Evolutionary conservation across 495 filamentous ascomycete species (phyloP).

Genomic region (Trichocladium antarcticum): DNA sequence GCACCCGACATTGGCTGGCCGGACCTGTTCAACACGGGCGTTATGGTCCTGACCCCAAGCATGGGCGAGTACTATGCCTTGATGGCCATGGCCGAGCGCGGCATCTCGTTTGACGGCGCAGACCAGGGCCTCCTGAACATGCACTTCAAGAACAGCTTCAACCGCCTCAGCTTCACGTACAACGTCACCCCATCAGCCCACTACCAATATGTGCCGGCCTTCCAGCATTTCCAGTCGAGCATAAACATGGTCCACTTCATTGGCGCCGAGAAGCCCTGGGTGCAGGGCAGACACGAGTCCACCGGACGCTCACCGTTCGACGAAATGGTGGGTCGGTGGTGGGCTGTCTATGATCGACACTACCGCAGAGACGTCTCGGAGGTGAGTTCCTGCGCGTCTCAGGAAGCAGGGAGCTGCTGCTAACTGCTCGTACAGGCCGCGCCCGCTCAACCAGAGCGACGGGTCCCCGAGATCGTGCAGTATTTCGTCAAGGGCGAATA

Average conservation of each 20-base stretch:
- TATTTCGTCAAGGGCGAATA: conserved; percentile 46
- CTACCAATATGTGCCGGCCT: conserved; percentile 93
- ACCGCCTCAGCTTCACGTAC: conserved; percentile 87
- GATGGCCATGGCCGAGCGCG: conserved; percentile 66
- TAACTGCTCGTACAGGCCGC: conserved; percentile 2
- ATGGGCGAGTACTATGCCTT: conserved; percentile 79
- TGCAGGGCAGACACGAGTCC: conserved; percentile 47
- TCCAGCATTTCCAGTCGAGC: conserved; percentile 76
- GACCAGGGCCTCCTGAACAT: conserved; percentile 95
- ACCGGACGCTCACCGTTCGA: conserved; percentile 56
- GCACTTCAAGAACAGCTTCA: conserved; percentile 71
- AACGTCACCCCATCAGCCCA: conserved; percentile 91
- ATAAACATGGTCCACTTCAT: conserved; percentile 92
- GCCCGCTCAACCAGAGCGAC: conserved; percentile 1
- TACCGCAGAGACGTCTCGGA: conserved; percentile 45
- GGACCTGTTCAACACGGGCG: conserved; percentile 92
- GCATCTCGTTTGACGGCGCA: conserved; percentile 92
- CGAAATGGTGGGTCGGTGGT: conserved; percentile 75
- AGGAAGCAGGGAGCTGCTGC: conserved; percentile 7
- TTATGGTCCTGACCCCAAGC: conserved; percentile 85
- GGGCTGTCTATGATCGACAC: conserved; percentile 83
- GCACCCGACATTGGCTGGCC: conserved; percentile 97
- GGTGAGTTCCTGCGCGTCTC: background rate
- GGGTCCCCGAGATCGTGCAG: conserved; percentile 34
- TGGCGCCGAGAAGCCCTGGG: conserved; percentile 84